phyloP scores from a whole-genome alignment of 768 basidiomycete species.

The Collybia sordida region DNA sequence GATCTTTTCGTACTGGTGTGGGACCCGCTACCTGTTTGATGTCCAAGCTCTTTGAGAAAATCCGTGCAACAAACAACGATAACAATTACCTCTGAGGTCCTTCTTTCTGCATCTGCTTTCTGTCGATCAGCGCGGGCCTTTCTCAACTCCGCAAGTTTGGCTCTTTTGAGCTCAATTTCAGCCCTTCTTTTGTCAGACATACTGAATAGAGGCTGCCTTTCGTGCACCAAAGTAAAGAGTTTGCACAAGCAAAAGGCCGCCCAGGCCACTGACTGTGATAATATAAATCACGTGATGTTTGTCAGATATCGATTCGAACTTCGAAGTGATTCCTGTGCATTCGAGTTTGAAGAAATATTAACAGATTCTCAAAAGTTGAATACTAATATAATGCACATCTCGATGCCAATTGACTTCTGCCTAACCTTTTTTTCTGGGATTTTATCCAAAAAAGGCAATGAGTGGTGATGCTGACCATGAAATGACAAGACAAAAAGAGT shows the following conservation, averaged over 20 bases:
- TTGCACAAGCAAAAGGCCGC: background rate
- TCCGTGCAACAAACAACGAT: background rate
- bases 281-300: background rate
- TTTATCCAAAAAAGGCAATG: too few species aligned
- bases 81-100: constrained; percentile 34
- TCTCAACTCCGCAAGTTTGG: constrained; percentile 82
- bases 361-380: too few species aligned
- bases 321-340: too few species aligned
- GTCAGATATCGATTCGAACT: too few species aligned
- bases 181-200: constrained; percentile 71
- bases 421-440: background rate
- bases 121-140: constrained; percentile 74
- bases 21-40: constrained; percentile 34
- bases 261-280: background rate
- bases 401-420: background rate
- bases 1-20: constrained; percentile 45
- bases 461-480: too few species aligned
- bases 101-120: constrained; percentile 48
- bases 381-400: too few species aligned
- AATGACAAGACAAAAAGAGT: too few species aligned
- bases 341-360: too few species aligned
- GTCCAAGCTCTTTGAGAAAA: background rate
- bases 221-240: background rate
- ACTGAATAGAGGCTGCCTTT: background rate
- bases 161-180: constrained; percentile 89